A percentile compares a stretch with the other conserved stretches of the same genome.
phyloP scores from a whole-genome alignment of 1,284 basidiomycete genomes.

The Marasmius oreades region DNA sequence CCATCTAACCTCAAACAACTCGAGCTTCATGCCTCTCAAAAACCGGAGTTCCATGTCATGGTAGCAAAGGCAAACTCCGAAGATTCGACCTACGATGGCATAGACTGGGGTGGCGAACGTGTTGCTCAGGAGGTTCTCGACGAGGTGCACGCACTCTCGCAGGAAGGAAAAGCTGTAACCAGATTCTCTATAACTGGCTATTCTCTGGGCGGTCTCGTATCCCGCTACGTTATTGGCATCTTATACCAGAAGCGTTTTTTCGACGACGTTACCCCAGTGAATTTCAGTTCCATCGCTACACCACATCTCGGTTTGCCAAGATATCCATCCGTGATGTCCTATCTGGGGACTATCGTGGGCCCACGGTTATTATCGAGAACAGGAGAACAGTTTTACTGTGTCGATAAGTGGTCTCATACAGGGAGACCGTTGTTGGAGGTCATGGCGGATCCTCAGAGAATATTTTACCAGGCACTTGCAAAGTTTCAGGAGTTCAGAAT shows the following conservation, averaged over 20 bases:
- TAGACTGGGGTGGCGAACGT: conserved; percentile 73
- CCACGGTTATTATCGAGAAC: conserved; percentile 60
- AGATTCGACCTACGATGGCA: conserved; percentile 68
- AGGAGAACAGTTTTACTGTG: conserved; percentile 61
- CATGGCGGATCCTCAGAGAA: conserved; percentile 67
- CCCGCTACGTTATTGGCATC: conserved; percentile 60
- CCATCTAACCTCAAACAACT: conserved; percentile 49
- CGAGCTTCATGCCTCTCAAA: conserved; percentile 13
- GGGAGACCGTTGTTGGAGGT: conserved; percentile 62
- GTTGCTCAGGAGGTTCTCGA: conserved; percentile 32
- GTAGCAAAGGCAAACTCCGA: conserved; percentile 51
- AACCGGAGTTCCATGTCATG: conserved; percentile 42
- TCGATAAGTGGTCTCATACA: conserved; percentile 57
- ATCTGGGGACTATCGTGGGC: conserved; percentile 47
- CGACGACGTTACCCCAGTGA: conserved; percentile 48
- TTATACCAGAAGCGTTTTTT: conserved; percentile 57
- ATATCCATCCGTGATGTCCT: conserved; percentile 46
- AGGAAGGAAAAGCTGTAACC: conserved; percentile 41
- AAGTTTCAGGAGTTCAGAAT: conserved; percentile 58
- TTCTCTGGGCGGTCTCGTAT: conserved; percentile 64
- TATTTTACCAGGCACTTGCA: conserved; percentile 62
- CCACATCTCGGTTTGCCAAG: conserved; percentile 59
- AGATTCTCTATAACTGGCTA: conserved; percentile 62
- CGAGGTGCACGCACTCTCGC: conserved; percentile 30
- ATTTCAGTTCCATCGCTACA: conserved; percentile 68